These are phyloP conservation scores for Cyclotella sp. DNA, from an alignment of 108 stramenopile genomes.

Conservation along the genomic window DNA sequence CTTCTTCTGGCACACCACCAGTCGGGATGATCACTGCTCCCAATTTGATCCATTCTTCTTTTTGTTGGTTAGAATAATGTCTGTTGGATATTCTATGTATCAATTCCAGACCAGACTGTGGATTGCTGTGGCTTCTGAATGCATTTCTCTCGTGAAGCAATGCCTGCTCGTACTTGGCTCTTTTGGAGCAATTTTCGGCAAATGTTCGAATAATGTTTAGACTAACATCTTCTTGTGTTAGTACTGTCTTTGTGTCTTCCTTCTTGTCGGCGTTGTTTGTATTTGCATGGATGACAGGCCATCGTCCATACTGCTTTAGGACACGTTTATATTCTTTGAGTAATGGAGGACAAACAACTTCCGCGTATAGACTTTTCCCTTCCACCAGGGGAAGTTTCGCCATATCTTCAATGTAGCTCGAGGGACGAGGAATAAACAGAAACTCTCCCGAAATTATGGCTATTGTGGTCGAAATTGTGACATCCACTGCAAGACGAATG, in stretches of 20 bases:
- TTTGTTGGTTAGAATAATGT: neutral
- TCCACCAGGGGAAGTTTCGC: conserved; percentile 45
- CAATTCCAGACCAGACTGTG: conserved; percentile 10
- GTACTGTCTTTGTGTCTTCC: neutral
- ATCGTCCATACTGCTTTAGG: conserved; percentile 40
- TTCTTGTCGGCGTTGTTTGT: neutral
- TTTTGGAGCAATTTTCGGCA: conserved; percentile 48
- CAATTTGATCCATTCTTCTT: conserved; percentile 20
- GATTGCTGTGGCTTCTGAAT: neutral
- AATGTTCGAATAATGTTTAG: conserved; percentile 46
- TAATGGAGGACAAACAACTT: conserved; percentile 53
- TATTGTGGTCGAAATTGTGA: conserved; percentile 31
- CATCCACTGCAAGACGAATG: conserved; percentile 27
- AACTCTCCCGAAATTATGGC: conserved; percentile 36
- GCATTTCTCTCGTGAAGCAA: conserved; percentile 44
- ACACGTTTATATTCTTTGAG: conserved; percentile 46
- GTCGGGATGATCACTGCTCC: conserved; percentile 39
- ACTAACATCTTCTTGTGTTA: conserved; percentile 52
- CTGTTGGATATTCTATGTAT: conserved; percentile 16
- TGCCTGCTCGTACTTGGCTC: conserved; percentile 45
- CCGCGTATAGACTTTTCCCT: conserved; percentile 48
- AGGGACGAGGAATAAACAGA: conserved; percentile 49
- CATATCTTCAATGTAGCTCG: conserved; percentile 52
- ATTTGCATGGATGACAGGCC: conserved; percentile 35
- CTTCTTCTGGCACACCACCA: conserved; percentile 40